Evolutionary conservation across 2,329 filamentous ascomycete species (phyloP), one percentile per base, ranked within the genome.

Genomic region (Alternaria sp.): DNA sequence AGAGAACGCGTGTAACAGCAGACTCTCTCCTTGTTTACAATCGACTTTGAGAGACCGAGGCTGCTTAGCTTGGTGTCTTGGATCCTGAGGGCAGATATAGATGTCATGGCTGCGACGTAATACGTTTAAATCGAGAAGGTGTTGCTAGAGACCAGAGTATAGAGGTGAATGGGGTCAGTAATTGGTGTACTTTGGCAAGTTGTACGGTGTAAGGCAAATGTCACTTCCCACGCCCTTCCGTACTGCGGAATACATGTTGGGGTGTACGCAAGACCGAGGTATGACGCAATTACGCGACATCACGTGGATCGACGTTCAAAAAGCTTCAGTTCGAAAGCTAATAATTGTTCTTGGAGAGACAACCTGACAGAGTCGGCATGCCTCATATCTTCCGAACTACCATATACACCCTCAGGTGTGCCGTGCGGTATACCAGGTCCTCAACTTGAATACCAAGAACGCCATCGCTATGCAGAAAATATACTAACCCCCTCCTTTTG

Each of bases 381-480:
- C 22, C 26, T 12, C 20, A 16, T 47, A 32, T 54, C 30, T 57
- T 56, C 47, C 47, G 1, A 47, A 34, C 32, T 20, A 60, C 26
- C 16, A 42, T 34, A 39, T 44, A 32, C 34, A 60, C 39, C n/a
- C 34, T 42, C 12, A 8, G 32, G 26, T 46, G 43, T 54, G 46
- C n/a, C 47, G 28, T 36, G 34, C 24, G 30, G 22, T 20, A 12
- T 16, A 32, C 16, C 48, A 34, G 36, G 28, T 41, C 36, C 34
- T 28, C 14, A 32, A 39, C 41, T 34, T 38, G 22, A 36, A 58
- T 34, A 53, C 58, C 42, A 54, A 57, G 46, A 72, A 75, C 74
- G 73, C 74, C 74, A 60, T 65, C 73, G 74, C 74, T 77, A 77
- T 77, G 74, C 74, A 68, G 36, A 51, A 47, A 42, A 26, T 44